Evolutionary conservation across 2,329 filamentous ascomycete genomes (phyloP).

Genomic region (Fusarium sublunatum): DNA sequence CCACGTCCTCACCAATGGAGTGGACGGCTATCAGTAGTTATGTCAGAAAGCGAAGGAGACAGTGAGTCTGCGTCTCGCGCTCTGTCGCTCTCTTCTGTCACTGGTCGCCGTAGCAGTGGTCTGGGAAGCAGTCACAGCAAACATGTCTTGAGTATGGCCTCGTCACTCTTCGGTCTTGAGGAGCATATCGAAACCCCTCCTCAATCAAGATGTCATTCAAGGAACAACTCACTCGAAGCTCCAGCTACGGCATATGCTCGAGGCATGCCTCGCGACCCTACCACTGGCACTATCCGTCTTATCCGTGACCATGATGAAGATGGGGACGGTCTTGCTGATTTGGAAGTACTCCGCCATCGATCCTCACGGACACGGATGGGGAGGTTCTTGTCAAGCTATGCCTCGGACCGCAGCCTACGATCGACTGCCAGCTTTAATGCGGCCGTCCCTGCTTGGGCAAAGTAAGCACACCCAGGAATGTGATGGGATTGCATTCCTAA

Average conservation of each 20-base stretch:
- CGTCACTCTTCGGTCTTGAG: constrained; percentile 60
- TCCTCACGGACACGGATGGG: constrained; percentile 67
- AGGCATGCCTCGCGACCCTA: constrained; percentile 50
- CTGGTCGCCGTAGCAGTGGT: constrained; percentile 62
- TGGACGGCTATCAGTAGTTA: constrained; percentile 71
- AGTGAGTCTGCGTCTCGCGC: constrained; percentile 63
- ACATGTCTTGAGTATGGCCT: constrained; percentile 68
- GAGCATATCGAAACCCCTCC: constrained; percentile 52
- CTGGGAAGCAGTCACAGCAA: constrained; percentile 63
- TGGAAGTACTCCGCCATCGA: constrained; percentile 63
- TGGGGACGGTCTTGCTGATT: constrained; percentile 71
- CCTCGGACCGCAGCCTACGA: constrained; percentile 64
- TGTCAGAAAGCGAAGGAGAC: constrained; percentile 68
- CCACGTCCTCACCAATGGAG: constrained; percentile 69
- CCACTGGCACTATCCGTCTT: constrained; percentile 55
- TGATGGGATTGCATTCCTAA: background rate
- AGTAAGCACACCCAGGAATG: constrained; percentile 47
- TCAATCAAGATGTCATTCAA: constrained; percentile 56
- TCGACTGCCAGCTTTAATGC: constrained; percentile 63
- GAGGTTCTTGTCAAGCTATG: constrained; percentile 60
- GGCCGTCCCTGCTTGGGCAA: constrained; percentile 66
- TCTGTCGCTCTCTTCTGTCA: constrained; percentile 57
- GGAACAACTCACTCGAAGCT: constrained; percentile 61
- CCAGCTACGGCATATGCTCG: constrained; percentile 60
- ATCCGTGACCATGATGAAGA: constrained; percentile 71